These are phyloP conservation scores for Yamadazyma membranifaciens DNA, from an alignment of 1,139 yeast species.

Conservation along the genomic window DNA sequence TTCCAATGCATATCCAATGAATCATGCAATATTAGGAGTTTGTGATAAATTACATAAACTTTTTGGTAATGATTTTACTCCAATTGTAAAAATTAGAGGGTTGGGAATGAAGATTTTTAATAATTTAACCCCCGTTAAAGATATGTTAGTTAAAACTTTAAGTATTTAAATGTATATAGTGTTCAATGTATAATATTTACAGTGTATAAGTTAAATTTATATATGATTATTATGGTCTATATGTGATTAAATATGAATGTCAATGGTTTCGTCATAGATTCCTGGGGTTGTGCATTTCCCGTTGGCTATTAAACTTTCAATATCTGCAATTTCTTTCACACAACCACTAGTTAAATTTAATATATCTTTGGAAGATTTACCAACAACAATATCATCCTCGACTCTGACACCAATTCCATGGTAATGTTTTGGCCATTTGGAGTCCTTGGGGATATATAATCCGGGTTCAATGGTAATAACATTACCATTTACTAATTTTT, in stretches of 20 bases:
- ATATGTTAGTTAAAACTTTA: conserved; percentile 33
- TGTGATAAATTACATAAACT: conserved; percentile 91
- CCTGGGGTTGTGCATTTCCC: conserved; percentile 54
- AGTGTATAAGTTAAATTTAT: neutral
- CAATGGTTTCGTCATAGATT: conserved; percentile 46
- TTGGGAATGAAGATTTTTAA: conserved; percentile 73
- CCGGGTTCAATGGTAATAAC: conserved; percentile 97
- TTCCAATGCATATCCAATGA: conserved; percentile 73
- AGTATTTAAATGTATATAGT: conserved; percentile 4
- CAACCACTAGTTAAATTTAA: conserved; percentile 72
- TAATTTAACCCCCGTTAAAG: conserved; percentile 60
- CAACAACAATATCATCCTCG: conserved; percentile 89
- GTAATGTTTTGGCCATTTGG: conserved; percentile 70
- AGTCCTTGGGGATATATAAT: conserved; percentile 71
- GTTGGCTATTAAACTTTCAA: conserved; percentile 59
- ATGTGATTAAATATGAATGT: conserved; percentile 15
- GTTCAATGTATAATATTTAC: neutral
- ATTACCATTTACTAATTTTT: conserved; percentile 54
- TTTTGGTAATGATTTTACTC: conserved; percentile 71
- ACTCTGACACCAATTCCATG: conserved; percentile 92
- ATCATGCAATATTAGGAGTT: conserved; percentile 78
- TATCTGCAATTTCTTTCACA: conserved; percentile 77
- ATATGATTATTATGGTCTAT: neutral
- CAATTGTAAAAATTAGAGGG: conserved; percentile 73
- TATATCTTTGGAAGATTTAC: conserved; percentile 53